Evolutionary conservation across 441 rosid genomes (phyloP).

Genomic region (Pelargonium australe): DNA sequence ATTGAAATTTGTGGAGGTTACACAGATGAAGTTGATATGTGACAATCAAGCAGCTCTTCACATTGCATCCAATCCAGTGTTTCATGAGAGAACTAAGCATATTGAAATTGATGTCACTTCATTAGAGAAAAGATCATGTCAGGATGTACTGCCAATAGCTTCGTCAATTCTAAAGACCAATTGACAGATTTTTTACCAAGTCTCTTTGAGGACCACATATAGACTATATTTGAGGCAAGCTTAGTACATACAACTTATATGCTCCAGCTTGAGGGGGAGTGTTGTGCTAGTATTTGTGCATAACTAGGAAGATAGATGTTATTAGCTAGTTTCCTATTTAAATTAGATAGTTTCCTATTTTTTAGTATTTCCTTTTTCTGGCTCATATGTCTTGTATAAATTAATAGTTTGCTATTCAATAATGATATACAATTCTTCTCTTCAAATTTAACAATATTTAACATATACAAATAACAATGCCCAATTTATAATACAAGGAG

Average conservation of each 20-base stretch:
- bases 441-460: too few relatives aligned
- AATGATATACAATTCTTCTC: too few relatives aligned
- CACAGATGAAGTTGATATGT: background rate
- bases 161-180: background rate
- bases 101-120: constrained; percentile 7
- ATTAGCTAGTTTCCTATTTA: too few relatives aligned
- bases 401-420: too few relatives aligned
- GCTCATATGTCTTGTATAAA: too few relatives aligned
- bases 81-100: background rate
- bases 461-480: too few relatives aligned
- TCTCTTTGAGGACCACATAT: background rate
- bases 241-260: background rate
- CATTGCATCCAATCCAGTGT: background rate
- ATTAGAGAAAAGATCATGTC: background rate
- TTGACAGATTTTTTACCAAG: background rate
- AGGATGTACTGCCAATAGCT: background rate
- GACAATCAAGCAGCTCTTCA: background rate
- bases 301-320: too few relatives aligned
- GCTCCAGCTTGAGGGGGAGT: constrained; percentile 4
- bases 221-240: background rate
- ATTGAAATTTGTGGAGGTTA: background rate
- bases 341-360: too few relatives aligned
- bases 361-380: too few relatives aligned
- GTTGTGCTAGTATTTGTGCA: background rate
- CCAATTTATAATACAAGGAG: too few relatives aligned